Base-by-base conservation (phyloP, 805 yeast genomes). In the Candida yuanshanica region DNA sequence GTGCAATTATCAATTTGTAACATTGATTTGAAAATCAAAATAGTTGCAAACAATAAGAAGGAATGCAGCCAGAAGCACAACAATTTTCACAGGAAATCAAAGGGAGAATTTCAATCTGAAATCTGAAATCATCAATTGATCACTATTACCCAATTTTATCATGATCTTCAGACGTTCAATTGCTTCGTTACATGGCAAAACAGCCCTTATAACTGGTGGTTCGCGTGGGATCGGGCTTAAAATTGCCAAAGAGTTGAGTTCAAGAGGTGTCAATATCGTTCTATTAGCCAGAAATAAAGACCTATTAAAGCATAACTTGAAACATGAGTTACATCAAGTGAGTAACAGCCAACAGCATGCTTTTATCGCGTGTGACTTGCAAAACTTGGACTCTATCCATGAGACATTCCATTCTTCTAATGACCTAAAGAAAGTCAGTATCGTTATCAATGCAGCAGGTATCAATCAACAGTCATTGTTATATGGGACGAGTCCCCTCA, bases 191-290 rank as follows among this genome's bases (percentile, higher is more conserved):
- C 39, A 38, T 13, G 63, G 62, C 2, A 56, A 53, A 42, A 67
- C 68, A n/a, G 81, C 80, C 0, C 48, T 77, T 5, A 60, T 82
- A 2, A 81, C 88, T 0, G 93, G 93, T 1, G 89, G 82, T 0
- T 78, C 89, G 0, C 62, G 72, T 35, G 91, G 93, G 0, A 63
- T 83, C 12, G 93, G 93, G 0, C 60, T 66, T 4, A 69, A 70
- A 0, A 72, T 84, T 14, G 81, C 88, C 0, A 47, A 55, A 25
- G 56, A 51, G 23, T 62, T 83, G 21, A 74, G 86, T 0, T 36
- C 46, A 0, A 49, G 64, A 22, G 90, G 90, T 2, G 72, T 75
- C 20, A 64, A 63, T 17, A 63, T 79, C 6, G 65, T 79, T 0
- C 55, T 83, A 14, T 46, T 79, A 5, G 72, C 87, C 1, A 56